Conservation (phyloP, 345 rosid genomes). For the Brassica carinata region DNA sequence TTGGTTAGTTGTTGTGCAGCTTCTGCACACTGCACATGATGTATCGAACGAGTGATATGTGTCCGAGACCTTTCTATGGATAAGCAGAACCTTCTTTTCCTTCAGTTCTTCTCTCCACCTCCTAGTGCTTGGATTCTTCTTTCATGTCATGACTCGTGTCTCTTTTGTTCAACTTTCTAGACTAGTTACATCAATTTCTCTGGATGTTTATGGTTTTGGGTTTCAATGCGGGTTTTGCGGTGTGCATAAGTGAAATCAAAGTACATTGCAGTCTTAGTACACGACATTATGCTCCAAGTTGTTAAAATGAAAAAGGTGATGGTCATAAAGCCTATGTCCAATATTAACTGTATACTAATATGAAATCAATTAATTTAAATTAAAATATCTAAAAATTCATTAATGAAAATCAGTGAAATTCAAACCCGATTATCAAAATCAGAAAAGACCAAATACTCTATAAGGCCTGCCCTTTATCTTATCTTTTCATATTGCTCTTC, state of each 20-base stretch:
- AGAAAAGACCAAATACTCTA: background rate
- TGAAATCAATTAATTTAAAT: no score
- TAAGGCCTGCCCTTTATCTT: background rate
- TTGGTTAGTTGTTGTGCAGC: constrained; percentile 12
- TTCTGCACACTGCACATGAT: constrained; percentile 6
- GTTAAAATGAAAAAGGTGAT: background rate
- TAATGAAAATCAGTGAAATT: background rate
- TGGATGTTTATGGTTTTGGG: no score
- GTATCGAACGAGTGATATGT: background rate
- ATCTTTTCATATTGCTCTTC: background rate
- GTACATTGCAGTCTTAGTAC: no score
- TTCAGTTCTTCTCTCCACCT: background rate
- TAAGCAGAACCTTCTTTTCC: background rate
- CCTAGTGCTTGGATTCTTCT: background rate
- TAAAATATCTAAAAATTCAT: background rate
- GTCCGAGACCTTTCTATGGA: background rate
- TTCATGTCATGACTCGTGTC: background rate
- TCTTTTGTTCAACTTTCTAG: background rate
- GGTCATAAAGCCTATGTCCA: background rate
- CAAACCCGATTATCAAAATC: background rate
- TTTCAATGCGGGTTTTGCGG: no score
- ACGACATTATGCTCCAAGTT: background rate
- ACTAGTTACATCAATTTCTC: background rate
- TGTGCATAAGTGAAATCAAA: no score
- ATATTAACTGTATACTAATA: background rate